These are phyloP conservation scores for Mycotypha africana DNA, from an alignment of 371 early-diverging fungal species.

Conservation along the genomic window DNA sequence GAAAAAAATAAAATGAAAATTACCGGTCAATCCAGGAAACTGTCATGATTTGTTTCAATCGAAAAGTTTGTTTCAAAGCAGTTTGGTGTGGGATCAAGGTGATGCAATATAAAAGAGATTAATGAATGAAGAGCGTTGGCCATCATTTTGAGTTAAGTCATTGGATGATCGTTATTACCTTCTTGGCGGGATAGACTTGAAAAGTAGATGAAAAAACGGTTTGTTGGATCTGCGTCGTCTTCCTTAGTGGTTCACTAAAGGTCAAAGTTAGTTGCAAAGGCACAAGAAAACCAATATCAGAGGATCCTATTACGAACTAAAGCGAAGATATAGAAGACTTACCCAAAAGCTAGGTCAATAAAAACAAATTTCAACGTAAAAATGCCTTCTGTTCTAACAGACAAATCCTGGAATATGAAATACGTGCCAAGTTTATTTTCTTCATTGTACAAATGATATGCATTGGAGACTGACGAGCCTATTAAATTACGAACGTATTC, in stretches of 20 bases:
- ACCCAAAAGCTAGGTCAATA: slow-evolving; percentile 20
- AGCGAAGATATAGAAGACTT: no score
- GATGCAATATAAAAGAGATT: no score
- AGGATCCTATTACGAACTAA: slow-evolving; percentile 8
- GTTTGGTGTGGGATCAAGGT: no score
- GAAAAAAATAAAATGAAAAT: no score
- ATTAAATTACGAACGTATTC: slow-evolving; percentile 46
- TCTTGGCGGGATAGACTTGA: slow-evolving; percentile 49
- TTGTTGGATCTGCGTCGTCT: slow-evolving; percentile 23
- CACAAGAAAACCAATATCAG: slow-evolving; percentile 21
- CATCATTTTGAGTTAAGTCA: no score
- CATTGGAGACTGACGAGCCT: slow-evolving; percentile 49
- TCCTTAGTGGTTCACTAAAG: slow-evolving; percentile 32
- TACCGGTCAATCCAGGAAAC: slow-evolving; percentile 63
- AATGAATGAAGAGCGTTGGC: no score
- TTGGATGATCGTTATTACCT: slow-evolving; percentile 6
- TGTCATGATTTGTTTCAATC: neutral
- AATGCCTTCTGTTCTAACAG: slow-evolving; percentile 36
- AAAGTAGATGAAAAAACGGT: slow-evolving; percentile 38
- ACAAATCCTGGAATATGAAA: slow-evolving; percentile 58
- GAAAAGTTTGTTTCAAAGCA: neutral
- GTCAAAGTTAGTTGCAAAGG: no score
- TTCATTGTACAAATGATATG: slow-evolving; percentile 37
- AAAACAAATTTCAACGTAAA: slow-evolving; percentile 40
- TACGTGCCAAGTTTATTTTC: slow-evolving; percentile 46